Percentiles rank a stretch among this genome's conserved stretches.
phyloP scores from a whole-genome alignment of 257 asterid genomes.

The Fraxinus cuspidata region DNA sequence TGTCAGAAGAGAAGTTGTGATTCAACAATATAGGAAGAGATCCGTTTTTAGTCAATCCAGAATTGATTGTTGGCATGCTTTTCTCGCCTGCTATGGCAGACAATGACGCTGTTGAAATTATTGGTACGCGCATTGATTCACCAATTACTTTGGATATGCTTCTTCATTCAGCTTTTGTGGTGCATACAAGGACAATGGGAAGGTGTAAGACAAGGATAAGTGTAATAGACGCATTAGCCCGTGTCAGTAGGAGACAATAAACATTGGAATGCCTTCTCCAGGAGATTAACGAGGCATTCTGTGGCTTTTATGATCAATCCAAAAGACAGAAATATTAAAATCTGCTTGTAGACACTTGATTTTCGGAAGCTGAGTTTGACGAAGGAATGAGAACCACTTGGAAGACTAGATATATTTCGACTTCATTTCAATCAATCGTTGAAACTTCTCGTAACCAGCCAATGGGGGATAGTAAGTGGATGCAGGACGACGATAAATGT shows the following conservation, averaged over 20 bases:
- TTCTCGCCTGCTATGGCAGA: too few relatives aligned
- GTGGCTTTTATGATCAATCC: conserved; percentile 62
- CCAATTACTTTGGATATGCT: too few relatives aligned
- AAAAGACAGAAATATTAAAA: too few relatives aligned
- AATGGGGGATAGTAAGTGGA: not conserved
- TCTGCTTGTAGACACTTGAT: not conserved
- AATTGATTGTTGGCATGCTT: too few relatives aligned
- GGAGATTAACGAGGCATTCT: conserved; percentile 82
- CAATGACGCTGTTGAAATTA: too few relatives aligned
- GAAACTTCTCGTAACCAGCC: conserved; percentile 17
- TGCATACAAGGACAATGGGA: conserved; percentile 53
- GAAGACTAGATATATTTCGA: conserved; percentile 21
- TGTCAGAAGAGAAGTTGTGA: too few relatives aligned
- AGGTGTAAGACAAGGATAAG: conserved; percentile 76
- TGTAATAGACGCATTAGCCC: conserved; percentile 77
- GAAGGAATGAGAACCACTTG: not conserved
- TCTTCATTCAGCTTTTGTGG: too few relatives aligned
- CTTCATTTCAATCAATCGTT: conserved; percentile 27
- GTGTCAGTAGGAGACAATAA: conserved; percentile 72
- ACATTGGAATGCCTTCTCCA: conserved; percentile 57
- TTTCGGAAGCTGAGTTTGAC: conserved; percentile 25
- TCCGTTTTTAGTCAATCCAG: too few relatives aligned
- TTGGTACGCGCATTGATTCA: too few relatives aligned
- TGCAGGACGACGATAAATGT: conserved; percentile 31
- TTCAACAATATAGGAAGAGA: too few relatives aligned